A percentile compares a stretch with the other conserved stretches of the same genome.
These are phyloP conservation scores for Pseudohalonectria lignicola DNA, from an alignment of 2,329 filamentous ascomycete species.

Conservation along the genomic window DNA sequence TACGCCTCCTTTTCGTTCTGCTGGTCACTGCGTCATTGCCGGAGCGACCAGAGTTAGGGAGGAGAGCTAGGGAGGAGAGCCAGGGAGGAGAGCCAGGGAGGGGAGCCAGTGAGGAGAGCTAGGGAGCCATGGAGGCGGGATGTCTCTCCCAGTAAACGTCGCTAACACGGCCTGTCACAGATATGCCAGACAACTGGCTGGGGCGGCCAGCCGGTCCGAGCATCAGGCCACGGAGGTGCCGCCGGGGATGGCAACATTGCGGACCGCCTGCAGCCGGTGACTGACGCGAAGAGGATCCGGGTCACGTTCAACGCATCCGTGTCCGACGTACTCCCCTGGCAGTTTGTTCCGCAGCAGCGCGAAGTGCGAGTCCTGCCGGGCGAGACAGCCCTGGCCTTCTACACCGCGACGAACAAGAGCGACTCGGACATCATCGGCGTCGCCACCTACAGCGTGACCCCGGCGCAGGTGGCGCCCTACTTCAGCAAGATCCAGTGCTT, in stretches of 20 bases:
- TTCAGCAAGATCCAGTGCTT: conserved; percentile 99
- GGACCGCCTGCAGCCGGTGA: conserved; percentile 69
- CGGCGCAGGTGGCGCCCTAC: conserved; percentile 89
- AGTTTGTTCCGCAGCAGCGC: conserved; percentile 91
- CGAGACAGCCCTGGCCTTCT: conserved; percentile 94
- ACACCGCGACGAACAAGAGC: conserved; percentile 88
- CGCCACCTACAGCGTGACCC: conserved; percentile 94
- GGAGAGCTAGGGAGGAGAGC: too few species aligned
- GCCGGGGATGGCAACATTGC: conserved; percentile 54
- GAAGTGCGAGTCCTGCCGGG: conserved; percentile 92
- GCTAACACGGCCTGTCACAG: conserved; percentile 31
- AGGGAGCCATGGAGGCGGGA: too few species aligned
- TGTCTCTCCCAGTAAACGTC: too few species aligned
- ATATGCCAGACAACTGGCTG: conserved; percentile 82
- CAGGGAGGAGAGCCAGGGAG: too few species aligned
- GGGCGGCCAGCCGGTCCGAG: conserved; percentile 86
- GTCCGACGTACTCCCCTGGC: conserved; percentile 93
- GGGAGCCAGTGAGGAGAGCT: too few species aligned
- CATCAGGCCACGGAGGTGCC: conserved; percentile 38
- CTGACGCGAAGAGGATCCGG: conserved; percentile 70
- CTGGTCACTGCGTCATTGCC: too few species aligned
- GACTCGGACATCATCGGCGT: conserved; percentile 94
- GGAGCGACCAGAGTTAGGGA: too few species aligned
- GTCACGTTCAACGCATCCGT: conserved; percentile 96
- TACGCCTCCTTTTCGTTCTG: too few species aligned